Evolutionary conservation across 352 stramenopile species (phyloP).

Genomic region (Globisporangium paroecandrum): DNA sequence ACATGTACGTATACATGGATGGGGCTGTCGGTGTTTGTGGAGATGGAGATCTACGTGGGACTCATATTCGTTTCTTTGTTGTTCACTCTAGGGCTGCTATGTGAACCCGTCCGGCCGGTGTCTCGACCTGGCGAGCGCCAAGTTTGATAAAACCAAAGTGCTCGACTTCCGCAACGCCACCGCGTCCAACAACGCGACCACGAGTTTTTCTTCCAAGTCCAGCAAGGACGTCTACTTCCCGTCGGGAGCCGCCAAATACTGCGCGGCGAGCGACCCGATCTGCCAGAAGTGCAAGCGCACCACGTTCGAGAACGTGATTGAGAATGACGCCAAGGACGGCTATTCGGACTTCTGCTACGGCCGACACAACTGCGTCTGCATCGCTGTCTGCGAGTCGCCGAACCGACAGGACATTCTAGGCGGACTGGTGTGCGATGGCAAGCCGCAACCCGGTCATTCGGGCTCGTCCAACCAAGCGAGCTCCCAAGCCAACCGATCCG

Average conservation of each 20-base stretch:
- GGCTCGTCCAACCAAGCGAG: constrained; percentile 23
- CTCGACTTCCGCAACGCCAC: constrained; percentile 31
- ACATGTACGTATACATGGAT: constrained; percentile 15
- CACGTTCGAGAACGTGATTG: constrained; percentile 39
- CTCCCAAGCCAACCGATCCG: constrained; percentile 12
- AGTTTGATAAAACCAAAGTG: constrained; percentile 15
- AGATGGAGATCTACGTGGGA: not conserved
- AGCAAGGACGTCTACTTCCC: constrained; percentile 25
- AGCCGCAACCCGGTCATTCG: constrained; percentile 4
- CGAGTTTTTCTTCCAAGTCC: constrained; percentile 7
- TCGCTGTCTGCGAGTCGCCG: constrained; percentile 39
- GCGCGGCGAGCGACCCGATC: constrained; percentile 31
- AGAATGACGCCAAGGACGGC: constrained; percentile 30
- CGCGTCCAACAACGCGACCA: constrained; percentile 12
- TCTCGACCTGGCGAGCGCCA: constrained; percentile 8
- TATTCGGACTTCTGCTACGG: constrained; percentile 35
- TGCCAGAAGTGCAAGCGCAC: constrained; percentile 32
- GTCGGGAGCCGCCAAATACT: constrained; percentile 30
- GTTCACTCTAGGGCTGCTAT: constrained; percentile 15
- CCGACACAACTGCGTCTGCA: constrained; percentile 36
- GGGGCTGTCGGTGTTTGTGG: constrained; percentile 13
- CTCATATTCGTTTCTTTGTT: not conserved
- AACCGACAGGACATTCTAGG: constrained; percentile 26
- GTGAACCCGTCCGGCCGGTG: constrained; percentile 16
- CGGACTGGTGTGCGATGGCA: constrained; percentile 26